phyloP scores from a whole-genome alignment of 106 monocot genomes.

The Narthecium ossifragum region DNA sequence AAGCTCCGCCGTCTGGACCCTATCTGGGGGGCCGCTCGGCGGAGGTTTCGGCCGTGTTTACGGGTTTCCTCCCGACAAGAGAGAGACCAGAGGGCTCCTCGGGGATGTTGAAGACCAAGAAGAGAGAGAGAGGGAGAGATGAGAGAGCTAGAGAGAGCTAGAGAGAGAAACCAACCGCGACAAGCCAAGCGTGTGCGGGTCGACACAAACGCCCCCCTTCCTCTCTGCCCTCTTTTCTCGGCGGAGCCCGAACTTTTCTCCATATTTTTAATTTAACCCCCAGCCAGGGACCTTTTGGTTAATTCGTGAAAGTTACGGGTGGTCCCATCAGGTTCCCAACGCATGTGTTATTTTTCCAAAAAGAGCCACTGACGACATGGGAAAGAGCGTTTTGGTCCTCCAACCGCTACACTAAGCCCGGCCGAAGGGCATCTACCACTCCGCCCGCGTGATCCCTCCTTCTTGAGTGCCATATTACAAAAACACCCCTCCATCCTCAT shows the following conservation, averaged over 20 bases:
- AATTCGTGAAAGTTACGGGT: too few relatives aligned
- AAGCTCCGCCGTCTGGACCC: neutral
- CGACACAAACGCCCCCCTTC: too few relatives aligned
- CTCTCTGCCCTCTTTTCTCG: neutral
- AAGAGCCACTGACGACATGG: neutral
- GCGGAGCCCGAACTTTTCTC: neutral
- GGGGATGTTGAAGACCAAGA: too few relatives aligned
- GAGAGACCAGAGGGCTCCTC: too few relatives aligned
- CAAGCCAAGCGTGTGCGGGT: neutral
- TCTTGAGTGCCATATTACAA: neutral
- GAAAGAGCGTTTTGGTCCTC: conserved; percentile 1
- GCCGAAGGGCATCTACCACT: neutral
- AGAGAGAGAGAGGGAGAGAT: conserved; percentile 1
- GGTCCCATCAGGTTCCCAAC: too few relatives aligned
- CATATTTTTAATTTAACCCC: neutral
- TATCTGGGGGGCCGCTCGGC: neutral
- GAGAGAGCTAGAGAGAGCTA: neutral
- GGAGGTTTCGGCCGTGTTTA: conserved; percentile 1
- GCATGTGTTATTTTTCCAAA: neutral
- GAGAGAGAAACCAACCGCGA: neutral
- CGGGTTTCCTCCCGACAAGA: conserved; percentile 9
- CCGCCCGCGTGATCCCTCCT: neutral
- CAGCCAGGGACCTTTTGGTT: neutral
- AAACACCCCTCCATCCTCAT: neutral
- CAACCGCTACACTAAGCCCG: neutral